phyloP scores from a whole-genome alignment of 495 filamentous ascomycete species.

The Cryomyces minteri region DNA sequence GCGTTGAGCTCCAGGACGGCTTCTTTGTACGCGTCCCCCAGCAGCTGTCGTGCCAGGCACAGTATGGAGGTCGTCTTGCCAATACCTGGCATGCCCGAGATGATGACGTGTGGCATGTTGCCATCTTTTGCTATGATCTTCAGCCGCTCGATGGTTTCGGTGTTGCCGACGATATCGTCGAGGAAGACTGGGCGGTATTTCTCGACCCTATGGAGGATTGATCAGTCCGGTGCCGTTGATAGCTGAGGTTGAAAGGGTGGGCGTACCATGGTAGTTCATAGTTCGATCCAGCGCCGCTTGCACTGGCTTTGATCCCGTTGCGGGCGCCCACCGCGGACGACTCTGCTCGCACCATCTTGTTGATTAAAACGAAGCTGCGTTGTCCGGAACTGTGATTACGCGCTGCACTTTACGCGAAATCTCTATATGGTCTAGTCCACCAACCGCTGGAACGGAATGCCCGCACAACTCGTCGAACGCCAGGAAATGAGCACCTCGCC shows the following conservation, averaged over 20 bases:
- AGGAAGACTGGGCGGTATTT: constrained; percentile 92
- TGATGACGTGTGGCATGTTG: constrained; percentile 99
- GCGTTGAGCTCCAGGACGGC: constrained; percentile 93
- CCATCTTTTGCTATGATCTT: constrained; percentile 99
- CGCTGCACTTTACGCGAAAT: not conserved
- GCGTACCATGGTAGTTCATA: constrained; percentile 88
- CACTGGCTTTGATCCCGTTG: constrained; percentile 43
- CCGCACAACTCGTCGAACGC: no score
- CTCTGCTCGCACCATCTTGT: constrained; percentile 35
- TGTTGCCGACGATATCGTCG: constrained; percentile 94
- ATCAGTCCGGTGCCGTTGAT: not conserved
- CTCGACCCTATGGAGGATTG: constrained; percentile 56
- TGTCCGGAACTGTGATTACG: not conserved
- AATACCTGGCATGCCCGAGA: constrained; percentile 97
- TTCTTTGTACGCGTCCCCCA: constrained; percentile 93
- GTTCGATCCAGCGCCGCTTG: constrained; percentile 37
- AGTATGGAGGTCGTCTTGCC: constrained; percentile 96
- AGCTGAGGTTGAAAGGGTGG: not conserved
- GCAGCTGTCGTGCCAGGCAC: constrained; percentile 78
- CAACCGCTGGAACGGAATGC: no score
- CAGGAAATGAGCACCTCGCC: no score
- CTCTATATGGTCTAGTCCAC: no score
- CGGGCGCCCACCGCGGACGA: constrained; percentile 59
- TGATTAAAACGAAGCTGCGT: not conserved
- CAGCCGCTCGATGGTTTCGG: constrained; percentile 87